phyloP scores from a whole-genome alignment of 768 basidiomycete species.

The Rhodocollybia butyracea region DNA sequence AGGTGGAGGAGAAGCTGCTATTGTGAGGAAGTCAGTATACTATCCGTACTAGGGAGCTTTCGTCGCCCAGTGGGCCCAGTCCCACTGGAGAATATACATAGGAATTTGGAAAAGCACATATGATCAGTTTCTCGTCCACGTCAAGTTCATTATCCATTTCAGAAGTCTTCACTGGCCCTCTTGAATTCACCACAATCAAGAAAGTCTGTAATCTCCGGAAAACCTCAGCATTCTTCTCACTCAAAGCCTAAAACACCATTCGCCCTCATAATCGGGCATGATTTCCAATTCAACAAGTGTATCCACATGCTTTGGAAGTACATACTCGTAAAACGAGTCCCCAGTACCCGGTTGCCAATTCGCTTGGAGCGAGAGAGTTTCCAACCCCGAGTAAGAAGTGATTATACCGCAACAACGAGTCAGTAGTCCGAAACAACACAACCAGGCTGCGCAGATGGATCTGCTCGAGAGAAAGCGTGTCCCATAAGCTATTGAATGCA shows the following conservation, averaged over 20 bases:
- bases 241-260: not conserved
- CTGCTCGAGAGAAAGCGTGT: not conserved
- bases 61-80: not conserved
- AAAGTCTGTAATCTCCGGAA: not conserved
- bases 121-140: no score
- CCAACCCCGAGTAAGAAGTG: conserved; percentile 6
- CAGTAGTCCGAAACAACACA: not conserved
- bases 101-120: no score
- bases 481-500: not conserved
- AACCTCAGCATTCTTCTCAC: not conserved
- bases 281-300: not conserved
- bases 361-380: not conserved
- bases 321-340: not conserved
- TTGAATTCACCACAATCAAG: not conserved
- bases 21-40: not conserved
- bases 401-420: not conserved
- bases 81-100: no score
- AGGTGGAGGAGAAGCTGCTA: not conserved
- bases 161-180: no score
- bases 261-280: not conserved
- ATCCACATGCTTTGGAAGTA: not conserved
- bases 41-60: not conserved
- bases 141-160: no score
- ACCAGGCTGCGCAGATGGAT: not conserved
- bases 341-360: not conserved